Conservation (phyloP, 176 grass and related monocot species). For the Oryza glumipatula region DNA sequence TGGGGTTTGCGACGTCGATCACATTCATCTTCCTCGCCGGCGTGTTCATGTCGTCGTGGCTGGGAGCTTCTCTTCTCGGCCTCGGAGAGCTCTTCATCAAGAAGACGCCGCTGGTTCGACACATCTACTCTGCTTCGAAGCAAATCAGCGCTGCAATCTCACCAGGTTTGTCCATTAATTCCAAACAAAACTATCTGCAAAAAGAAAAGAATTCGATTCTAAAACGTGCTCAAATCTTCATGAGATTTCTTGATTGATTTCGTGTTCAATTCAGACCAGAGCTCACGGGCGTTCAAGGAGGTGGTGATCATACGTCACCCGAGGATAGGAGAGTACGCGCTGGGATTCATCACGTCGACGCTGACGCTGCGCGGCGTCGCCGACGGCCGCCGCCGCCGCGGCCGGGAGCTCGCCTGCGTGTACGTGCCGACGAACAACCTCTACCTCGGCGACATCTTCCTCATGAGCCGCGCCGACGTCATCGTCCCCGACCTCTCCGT, state of each 20-base stretch:
- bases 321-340: conserved; percentile 68
- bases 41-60: conserved; percentile 79
- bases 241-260: not conserved
- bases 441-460: conserved; percentile 76
- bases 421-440: conserved; percentile 85
- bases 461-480: conserved; percentile 59
- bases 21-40: conserved; percentile 77
- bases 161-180: conserved; percentile 40
- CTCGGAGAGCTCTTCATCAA: conserved; percentile 78
- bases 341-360: conserved; percentile 79
- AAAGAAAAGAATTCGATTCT: not conserved
- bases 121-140: conserved; percentile 76
- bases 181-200: not conserved
- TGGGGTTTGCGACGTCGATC: conserved; percentile 77
- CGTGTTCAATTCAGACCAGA: conserved; percentile 55
- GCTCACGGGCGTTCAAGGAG: conserved; percentile 72
- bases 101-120: conserved; percentile 73
- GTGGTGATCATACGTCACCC: conserved; percentile 80
- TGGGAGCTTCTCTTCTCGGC: conserved; percentile 68
- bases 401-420: conserved; percentile 66
- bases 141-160: conserved; percentile 77
- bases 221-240: not conserved
- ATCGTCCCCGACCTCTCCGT: conserved; percentile 69
- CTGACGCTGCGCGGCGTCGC: conserved; percentile 49
- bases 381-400: not conserved